These are phyloP conservation scores for Martiniozyma abietophila DNA, from an alignment of 805 yeast genomes.

Conservation along the genomic window DNA sequence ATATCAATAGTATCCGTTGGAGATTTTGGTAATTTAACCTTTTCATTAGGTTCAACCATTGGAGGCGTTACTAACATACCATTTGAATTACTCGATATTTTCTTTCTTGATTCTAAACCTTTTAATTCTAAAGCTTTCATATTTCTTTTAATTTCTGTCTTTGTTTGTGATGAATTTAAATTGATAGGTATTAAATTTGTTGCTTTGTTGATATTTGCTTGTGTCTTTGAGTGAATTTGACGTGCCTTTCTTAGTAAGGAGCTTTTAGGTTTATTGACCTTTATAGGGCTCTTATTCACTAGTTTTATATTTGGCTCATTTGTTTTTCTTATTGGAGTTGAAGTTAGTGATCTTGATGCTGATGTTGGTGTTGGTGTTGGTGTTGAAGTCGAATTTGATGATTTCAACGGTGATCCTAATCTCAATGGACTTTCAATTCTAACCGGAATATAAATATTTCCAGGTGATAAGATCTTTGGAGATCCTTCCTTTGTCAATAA, in stretches of 20 bases:
- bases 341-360: neutral
- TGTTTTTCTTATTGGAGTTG: conserved; percentile 7
- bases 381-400: neutral
- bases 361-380: neutral
- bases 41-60: no score
- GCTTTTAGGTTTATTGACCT: conserved; percentile 1
- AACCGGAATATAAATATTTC: no score
- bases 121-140: no score
- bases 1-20: no score
- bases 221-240: conserved; percentile 5
- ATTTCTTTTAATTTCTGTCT: conserved; percentile 2
- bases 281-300: neutral
- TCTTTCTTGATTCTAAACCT: no score
- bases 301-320: neutral
- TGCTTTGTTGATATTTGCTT: conserved; percentile 3
- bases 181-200: conserved; percentile 1
- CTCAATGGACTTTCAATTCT: neutral
- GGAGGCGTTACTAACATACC: no score
- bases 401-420: no score
- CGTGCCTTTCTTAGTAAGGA: conserved; percentile 6
- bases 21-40: no score
- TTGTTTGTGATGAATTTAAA: neutral
- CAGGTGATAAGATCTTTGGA: no score
- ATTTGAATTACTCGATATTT: no score
- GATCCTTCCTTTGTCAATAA: no score